Evolutionary conservation across 2,329 filamentous ascomycete genomes (phyloP).

Genomic region (Colletotrichum theobromicola): DNA sequence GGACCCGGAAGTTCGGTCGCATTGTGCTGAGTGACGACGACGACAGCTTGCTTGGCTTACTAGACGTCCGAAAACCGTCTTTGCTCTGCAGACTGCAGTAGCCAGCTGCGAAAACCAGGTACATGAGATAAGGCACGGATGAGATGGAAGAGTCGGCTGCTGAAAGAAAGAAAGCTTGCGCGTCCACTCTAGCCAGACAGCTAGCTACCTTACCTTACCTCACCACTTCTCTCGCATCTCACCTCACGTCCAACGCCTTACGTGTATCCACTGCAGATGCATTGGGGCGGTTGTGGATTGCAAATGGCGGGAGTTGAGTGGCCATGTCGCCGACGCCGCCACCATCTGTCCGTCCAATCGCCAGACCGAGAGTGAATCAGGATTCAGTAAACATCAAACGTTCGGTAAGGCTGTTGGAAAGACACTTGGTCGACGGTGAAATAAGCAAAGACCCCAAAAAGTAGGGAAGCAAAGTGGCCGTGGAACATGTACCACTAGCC

Average conservation of each 20-base stretch:
- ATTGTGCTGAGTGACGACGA: constrained; percentile 1
- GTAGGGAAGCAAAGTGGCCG: background rate
- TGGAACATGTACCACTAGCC: background rate
- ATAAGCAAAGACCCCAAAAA: background rate
- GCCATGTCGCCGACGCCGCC: background rate
- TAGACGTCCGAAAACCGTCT: background rate
- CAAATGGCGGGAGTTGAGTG: background rate
- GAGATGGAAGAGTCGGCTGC: background rate
- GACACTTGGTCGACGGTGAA: background rate
- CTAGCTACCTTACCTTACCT: too few relatives aligned
- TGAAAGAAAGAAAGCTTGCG: constrained; percentile 7
- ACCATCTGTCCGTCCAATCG: background rate
- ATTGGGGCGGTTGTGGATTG: background rate
- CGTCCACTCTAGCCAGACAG: background rate
- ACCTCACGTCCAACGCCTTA: background rate
- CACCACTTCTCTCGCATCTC: background rate
- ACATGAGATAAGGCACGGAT: background rate
- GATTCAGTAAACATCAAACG: background rate
- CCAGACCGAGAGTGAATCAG: background rate
- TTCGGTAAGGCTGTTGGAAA: background rate
- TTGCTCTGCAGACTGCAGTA: background rate
- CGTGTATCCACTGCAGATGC: background rate
- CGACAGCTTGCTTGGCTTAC: background rate
- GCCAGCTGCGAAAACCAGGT: background rate
- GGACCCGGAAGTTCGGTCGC: background rate